phyloP scores from a whole-genome alignment of 495 filamentous ascomycete genomes.

The Neurospora tetraspora region DNA sequence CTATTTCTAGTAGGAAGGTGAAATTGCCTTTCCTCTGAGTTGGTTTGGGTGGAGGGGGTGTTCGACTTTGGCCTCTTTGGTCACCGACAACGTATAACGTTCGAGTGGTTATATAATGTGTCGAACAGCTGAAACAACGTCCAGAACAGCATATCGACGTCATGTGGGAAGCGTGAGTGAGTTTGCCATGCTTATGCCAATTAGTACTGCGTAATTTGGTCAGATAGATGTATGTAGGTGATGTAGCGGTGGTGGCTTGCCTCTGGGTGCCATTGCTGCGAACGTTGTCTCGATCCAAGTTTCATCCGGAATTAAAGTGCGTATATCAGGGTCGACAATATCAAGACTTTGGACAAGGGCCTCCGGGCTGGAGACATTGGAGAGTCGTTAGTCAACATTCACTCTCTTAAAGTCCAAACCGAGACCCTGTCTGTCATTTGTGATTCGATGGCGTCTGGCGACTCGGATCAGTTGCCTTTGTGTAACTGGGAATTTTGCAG shows the following conservation, averaged over 20 bases:
- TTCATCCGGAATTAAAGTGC: not conserved
- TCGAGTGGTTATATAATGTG: not conserved
- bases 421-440: not conserved
- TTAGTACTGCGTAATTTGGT: not conserved
- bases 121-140: not conserved
- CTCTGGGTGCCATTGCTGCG: not conserved
- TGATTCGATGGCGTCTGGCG: conserved; percentile 1
- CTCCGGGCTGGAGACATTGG: not conserved
- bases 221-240: not conserved
- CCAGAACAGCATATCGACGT: not conserved
- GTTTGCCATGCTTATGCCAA: not conserved
- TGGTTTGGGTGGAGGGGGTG: not conserved
- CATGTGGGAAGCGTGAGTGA: not conserved
- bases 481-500: conserved; percentile 2
- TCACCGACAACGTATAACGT: not conserved
- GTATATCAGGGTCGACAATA: not conserved
- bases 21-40: not conserved
- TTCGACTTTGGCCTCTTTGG: not conserved
- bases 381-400: not conserved
- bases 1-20: not conserved
- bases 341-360: not conserved
- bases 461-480: conserved; percentile 6
- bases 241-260: not conserved
- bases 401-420: not conserved
- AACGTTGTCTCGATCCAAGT: not conserved